These are phyloP conservation scores for Entonaema liquescens DNA, from an alignment of 495 filamentous ascomycete species.

Conservation along the genomic window DNA sequence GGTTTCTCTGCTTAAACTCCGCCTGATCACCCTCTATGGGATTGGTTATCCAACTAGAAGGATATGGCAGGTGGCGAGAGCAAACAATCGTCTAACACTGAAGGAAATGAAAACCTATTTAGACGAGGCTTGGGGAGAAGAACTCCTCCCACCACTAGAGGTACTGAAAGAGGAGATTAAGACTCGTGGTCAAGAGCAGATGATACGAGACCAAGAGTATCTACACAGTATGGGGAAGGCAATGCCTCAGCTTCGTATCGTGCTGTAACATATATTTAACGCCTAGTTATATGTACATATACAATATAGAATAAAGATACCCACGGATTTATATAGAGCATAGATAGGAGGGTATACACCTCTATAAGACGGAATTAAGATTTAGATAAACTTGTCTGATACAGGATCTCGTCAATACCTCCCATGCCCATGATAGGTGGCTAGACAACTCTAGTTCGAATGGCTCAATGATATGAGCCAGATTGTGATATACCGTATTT, in stretches of 20 bases:
- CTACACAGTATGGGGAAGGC: slow-evolving; percentile 22
- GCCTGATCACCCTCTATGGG: slow-evolving; percentile 45
- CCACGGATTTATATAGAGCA: slow-evolving; percentile 9
- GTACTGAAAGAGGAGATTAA: slow-evolving; percentile 22
- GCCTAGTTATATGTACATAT: neutral
- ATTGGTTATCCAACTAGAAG: slow-evolving; percentile 21
- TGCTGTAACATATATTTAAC: slow-evolving; percentile 7
- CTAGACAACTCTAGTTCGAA: slow-evolving; percentile 12
- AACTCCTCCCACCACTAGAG: slow-evolving; percentile 43
- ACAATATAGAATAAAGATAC: slow-evolving; percentile 29
- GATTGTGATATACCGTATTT: slow-evolving; percentile 24
- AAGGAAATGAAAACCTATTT: slow-evolving; percentile 41
- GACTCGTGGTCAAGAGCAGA: slow-evolving; percentile 10
- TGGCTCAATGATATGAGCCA: slow-evolving; percentile 16
- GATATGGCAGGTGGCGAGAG: slow-evolving; percentile 21
- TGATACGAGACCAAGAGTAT: slow-evolving; percentile 18
- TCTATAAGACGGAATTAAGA: slow-evolving; percentile 27
- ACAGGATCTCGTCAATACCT: slow-evolving; percentile 14
- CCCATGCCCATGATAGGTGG: slow-evolving; percentile 13
- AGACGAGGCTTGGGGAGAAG: slow-evolving; percentile 47
- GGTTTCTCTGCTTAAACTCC: slow-evolving; percentile 22
- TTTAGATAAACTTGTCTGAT: slow-evolving; percentile 27
- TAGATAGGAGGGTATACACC: slow-evolving; percentile 2
- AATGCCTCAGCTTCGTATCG: slow-evolving; percentile 7
- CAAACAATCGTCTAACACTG: slow-evolving; percentile 35